These are phyloP conservation scores for Phtheirospermum japonicum DNA, from an alignment of 257 asterid species.

Conservation along the genomic window DNA sequence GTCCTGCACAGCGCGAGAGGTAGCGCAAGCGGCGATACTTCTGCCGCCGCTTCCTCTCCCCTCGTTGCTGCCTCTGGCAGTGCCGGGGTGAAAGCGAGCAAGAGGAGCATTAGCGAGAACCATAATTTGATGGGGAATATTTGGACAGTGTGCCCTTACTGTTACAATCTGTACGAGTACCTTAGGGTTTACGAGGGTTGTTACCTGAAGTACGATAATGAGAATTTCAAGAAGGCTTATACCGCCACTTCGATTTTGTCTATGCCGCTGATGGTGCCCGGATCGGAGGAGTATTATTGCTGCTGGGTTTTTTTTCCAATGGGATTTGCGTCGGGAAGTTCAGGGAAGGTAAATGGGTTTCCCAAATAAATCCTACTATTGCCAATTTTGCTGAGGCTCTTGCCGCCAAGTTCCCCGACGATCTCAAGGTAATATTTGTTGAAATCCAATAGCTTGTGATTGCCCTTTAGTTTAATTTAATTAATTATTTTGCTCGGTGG, in stretches of 20 bases:
- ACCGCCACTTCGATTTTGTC: conserved; percentile 59
- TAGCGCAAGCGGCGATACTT: conserved; percentile 1
- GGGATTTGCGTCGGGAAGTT: conserved; percentile 52
- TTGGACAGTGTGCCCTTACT: too few relatives aligned
- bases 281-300: conserved; percentile 80
- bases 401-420: conserved; percentile 67
- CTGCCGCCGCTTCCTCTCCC: conserved; percentile 23
- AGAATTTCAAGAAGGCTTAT: conserved; percentile 68
- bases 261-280: too few relatives aligned
- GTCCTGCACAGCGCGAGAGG: conserved; percentile 54
- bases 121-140: too few relatives aligned
- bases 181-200: conserved; percentile 63
- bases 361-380: conserved; percentile 76
- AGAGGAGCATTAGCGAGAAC: too few relatives aligned
- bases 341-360: conserved; percentile 33
- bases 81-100: too few relatives aligned
- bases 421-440: conserved; percentile 60
- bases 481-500: not conserved
- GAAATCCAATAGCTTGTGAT: not conserved
- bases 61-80: too few relatives aligned
- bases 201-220: conserved; percentile 69
- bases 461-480: too few relatives aligned
- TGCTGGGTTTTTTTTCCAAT: conserved; percentile 90
- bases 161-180: too few relatives aligned
- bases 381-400: conserved; percentile 90